Evolutionary conservation across 2,329 filamentous ascomycete species (phyloP), one percentile per base, ranked within the genome.

Genomic region (Sphaceloma murrayae): DNA sequence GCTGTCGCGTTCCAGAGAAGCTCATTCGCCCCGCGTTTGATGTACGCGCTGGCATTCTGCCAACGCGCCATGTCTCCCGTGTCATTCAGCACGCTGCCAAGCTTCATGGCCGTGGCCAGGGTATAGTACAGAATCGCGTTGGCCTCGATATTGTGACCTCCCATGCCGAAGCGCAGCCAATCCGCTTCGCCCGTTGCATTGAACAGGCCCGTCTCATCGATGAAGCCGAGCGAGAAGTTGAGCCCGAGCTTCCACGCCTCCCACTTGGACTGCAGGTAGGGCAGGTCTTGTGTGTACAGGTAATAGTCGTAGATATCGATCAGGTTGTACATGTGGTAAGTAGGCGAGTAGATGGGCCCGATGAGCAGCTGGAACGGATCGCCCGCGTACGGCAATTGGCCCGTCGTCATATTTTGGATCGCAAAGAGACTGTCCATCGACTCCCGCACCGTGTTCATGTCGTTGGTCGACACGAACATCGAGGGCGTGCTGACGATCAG

Each of bases 401-500:
- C 57, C 3, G 51, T 54, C 2, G 51, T 52, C 11, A 30, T 40
- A 21, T 55, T 56, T 34, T 58, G 57, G 1, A 51, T 39, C 2
- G 46, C 47, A 43, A 56, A 58, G 3, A 59, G 52, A 7, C 53
- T 55, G 36, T 59, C 52, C 7, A 59, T 48, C 3, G 55, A 52
- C 27, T 48, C 32, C 14, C 33, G 34, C 2, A 50, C 39, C 21
- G 48, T 48, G 4, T 36, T 30, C 2, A 45, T 57, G 33, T 61
- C 72, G 19, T 69, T 68, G 0, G 73, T 77, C 5, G 70, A 73
- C 2, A 76, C 68, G 7, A 72, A 67, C 9, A 75, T 67, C 22
- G 63, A 67, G 2, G 74, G 73, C 0, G 74, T 63, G 3, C 73
- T 70, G 48, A 77, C 73, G 3, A 67, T 67, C 64, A 79, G 74